These are phyloP conservation scores for Penicillium corylophilum DNA, from an alignment of 2,329 filamentous ascomycete species.

Conservation along the genomic window DNA sequence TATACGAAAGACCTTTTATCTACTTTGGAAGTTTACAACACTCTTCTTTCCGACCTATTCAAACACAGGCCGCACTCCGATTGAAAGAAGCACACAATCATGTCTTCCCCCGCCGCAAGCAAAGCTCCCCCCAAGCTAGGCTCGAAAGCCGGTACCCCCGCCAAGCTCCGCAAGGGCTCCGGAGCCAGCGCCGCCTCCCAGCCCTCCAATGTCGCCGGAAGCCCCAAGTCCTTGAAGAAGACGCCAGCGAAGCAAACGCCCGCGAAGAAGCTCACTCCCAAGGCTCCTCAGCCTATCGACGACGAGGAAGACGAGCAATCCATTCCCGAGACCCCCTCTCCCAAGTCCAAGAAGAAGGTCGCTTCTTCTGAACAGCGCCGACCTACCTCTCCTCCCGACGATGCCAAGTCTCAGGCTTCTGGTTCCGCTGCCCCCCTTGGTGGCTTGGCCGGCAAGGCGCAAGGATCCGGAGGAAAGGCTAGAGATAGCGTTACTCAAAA, in stretches of 20 bases:
- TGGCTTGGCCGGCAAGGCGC: constrained; percentile 17
- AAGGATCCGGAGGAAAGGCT: constrained; percentile 14
- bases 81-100: constrained; percentile 2
- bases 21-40: background rate
- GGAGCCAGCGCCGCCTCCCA: constrained; percentile 24
- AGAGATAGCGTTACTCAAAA: constrained; percentile 15
- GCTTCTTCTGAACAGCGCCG: constrained; percentile 26
- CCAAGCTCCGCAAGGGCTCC: constrained; percentile 22
- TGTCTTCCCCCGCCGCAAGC: constrained; percentile 20
- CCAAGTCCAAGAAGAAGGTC: constrained; percentile 22
- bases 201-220: constrained; percentile 10
- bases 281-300: constrained; percentile 19
- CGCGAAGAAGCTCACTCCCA: constrained; percentile 23
- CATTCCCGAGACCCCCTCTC: constrained; percentile 23
- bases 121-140: constrained; percentile 24
- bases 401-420: constrained; percentile 27
- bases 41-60: background rate
- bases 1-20: background rate
- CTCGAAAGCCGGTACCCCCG: constrained; percentile 21
- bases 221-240: constrained; percentile 21
- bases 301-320: constrained; percentile 19
- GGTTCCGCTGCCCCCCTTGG: constrained; percentile 25
- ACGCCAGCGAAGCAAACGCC: constrained; percentile 22
- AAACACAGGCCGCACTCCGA: background rate
- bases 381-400: constrained; percentile 21